These are phyloP conservation scores for Heliamphora ciliata DNA, from an alignment of 179 eudicot genomes.

Conservation along the genomic window DNA sequence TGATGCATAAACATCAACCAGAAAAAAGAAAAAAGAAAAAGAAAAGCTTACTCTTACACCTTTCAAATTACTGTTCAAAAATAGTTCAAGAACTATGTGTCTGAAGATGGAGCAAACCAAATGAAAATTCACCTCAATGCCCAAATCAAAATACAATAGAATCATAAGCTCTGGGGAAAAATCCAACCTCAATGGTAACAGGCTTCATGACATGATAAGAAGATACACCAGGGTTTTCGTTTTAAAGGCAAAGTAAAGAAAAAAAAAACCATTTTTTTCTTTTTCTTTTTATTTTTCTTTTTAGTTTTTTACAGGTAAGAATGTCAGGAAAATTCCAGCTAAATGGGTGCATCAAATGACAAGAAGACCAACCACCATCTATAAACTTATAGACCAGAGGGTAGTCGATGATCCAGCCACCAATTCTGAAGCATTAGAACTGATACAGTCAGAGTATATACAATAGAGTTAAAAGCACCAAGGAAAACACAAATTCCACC, in stretches of 20 bases:
- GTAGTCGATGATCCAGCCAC: conserved; percentile 9
- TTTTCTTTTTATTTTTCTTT: too few species aligned
- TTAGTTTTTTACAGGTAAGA: too few species aligned
- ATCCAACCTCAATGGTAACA: too few species aligned
- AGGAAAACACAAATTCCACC: not conserved
- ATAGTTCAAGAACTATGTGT: not conserved
- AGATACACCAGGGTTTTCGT: not conserved
- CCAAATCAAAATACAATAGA: not conserved
- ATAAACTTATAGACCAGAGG: not conserved
- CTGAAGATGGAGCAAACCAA: not conserved
- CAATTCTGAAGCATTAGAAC: not conserved
- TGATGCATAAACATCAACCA: too few species aligned
- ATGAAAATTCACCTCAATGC: not conserved
- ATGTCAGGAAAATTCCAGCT: too few species aligned
- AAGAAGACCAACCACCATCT: conserved; percentile 6
- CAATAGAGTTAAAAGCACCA: not conserved
- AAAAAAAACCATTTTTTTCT: not conserved
- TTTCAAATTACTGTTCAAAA: too few species aligned
- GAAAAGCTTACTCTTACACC: not conserved
- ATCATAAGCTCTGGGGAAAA: too few species aligned
- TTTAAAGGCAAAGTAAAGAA: not conserved
- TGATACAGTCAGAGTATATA: not conserved
- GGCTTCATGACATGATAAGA: not conserved
- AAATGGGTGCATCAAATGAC: not conserved
- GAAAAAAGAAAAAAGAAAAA: too few species aligned